Conservation (phyloP, 148 eudicot species). For the Selenicereus undatus region DNA sequence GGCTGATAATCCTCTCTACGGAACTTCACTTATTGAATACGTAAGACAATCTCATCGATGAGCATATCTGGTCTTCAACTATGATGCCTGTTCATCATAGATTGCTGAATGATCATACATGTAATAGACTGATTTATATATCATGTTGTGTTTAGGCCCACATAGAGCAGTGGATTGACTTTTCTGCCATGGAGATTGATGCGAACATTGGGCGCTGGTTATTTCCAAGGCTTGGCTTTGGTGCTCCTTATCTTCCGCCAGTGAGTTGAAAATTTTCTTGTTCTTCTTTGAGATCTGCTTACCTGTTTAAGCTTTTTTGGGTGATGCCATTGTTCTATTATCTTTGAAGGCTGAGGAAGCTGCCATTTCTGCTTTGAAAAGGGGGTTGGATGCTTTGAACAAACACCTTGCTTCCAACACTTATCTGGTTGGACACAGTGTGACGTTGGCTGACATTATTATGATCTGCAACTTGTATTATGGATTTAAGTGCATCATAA, state of each 20-base stretch:
- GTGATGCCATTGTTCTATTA: conserved; percentile 5
- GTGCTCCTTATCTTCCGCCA: conserved; percentile 34
- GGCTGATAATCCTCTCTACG: conserved; percentile 45
- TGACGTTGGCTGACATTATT: conserved; percentile 74
- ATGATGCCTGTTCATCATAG: neutral
- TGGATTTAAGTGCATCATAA: conserved; percentile 45
- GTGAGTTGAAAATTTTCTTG: conserved; percentile 28
- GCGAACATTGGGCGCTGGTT: conserved; percentile 36
- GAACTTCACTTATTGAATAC: conserved; percentile 43
- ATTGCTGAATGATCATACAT: neutral
- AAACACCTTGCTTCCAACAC: conserved; percentile 66
- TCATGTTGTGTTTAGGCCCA: conserved; percentile 35
- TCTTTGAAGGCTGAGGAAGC: conserved; percentile 57
- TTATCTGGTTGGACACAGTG: conserved; percentile 61
- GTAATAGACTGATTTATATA: neutral
- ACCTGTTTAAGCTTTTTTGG: neutral
- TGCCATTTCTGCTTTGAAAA: conserved; percentile 58
- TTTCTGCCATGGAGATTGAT: conserved; percentile 56
- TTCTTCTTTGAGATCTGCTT: neutral
- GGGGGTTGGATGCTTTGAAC: conserved; percentile 62
- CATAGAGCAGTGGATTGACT: conserved; percentile 71
- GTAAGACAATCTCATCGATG: conserved; percentile 32
- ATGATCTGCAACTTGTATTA: conserved; percentile 45
- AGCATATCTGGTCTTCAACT: neutral
- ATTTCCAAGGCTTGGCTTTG: conserved; percentile 40